Base-by-base conservation (phyloP, 1,284 basidiomycete species). In the Cystobasidium slooffiae region DNA sequence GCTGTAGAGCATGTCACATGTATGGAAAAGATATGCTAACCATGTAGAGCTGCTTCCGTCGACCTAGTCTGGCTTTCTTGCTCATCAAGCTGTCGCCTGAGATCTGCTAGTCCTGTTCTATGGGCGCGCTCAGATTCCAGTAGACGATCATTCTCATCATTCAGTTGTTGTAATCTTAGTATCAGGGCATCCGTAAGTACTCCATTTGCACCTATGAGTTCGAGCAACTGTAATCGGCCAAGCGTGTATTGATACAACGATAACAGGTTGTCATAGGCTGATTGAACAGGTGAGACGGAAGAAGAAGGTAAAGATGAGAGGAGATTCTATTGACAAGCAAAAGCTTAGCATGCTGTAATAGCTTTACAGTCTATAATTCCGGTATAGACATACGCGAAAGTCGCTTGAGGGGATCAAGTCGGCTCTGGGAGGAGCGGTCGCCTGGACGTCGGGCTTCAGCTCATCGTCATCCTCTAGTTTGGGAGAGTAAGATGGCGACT, bases 171-270 rank as follows among this genome's bases (percentile, higher is more conserved):
- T n/a, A 73, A 44, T 14, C 63, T 31, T 24, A 31, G 9, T 5
- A 73, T 37, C 6, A 73, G 37, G 2, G 70, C 63, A 37, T 73
- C 70, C 9, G 70, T 66, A 18, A 73, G 52, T 20, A 73, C 43
- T 37, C 43, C 53, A 49, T 59, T 59, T 18, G 53, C 51, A 22
- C 66, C 66, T 9, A 68, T 51, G 12, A 68, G 14, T 22, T 59
- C 53, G 37, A 68, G 47, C 52, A 68, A 41, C 7, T 44, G 39
- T 4, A 68, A 43, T 3, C 55, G 66, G 12, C 53, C 41, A 22
- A 68, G 53, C 5, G 65, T 43, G n/a, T 53, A 53, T 20, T 68
- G 9, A 22, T 68, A 56, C 65, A 56, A 43, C 7, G 51, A 24
- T 31, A 55, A 51, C 6, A 68, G 53, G 24, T 31, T 41, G 12